Evolutionary conservation across 371 early-diverging fungal genomes (phyloP), one percentile per base, ranked within the genome.

Genomic region (Mucor circinelloides): DNA sequence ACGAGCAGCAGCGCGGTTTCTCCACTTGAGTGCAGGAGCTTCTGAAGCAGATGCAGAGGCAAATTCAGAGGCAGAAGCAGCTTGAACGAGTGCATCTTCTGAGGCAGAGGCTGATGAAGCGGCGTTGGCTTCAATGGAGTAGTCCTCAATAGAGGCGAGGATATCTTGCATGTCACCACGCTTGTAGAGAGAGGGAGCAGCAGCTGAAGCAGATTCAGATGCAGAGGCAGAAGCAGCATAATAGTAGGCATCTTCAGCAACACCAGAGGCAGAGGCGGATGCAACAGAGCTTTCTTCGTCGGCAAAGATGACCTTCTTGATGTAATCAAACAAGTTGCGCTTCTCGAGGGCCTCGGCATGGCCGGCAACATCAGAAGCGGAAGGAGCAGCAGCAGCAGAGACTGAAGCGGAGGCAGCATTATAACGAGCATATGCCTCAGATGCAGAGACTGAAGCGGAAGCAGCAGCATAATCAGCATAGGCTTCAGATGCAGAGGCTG

Each of bases 321-420:
- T 54, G 25, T 58, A 65, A n/a, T 65, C 66, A 48, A 65, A 46
- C 3, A 65, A 36, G 21, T 65, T 40, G 17, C 59, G 67, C 67
- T 67, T 67, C 19, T 67, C 61, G 15, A 60, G 30, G 17, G 34
- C 36, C n/a, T 31, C 58, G 6, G 32, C 46, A 30, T 8, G 27
- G 23, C 32, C 32, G 32, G 21, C 58, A 25, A 28, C 21, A 19
- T 13, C 44, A 19, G 28, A 52, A 19, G 6, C 44, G 6, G 66
- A 58, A 0, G n/a, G 19, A 4, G 66, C 44, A 19, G 60, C 66
- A 19, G 50, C 19, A 0, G 34, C 44, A 13, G 28, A 48, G 8
- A 3, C 32, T 3, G 66, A 50, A 2, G 27, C 40, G 0, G 66
- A 59, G 10, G 60, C 66, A 50, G 50, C 19, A 2, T 23, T 34